These are phyloP conservation scores for Beauveria asiatica DNA, from an alignment of 2,329 filamentous ascomycete species.

Conservation along the genomic window DNA sequence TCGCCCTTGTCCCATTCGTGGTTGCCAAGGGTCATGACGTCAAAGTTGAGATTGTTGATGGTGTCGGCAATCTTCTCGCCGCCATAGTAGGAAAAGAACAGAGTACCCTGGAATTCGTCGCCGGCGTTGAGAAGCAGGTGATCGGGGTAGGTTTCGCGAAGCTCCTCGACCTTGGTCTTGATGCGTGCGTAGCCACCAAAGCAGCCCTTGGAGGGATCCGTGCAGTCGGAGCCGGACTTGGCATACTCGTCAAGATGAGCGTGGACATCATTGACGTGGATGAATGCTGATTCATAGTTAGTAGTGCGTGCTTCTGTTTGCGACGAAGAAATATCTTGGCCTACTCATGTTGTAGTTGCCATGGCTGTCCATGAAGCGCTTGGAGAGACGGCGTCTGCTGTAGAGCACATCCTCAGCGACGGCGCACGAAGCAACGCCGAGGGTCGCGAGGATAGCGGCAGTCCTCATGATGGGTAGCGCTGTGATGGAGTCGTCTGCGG, in stretches of 20 bases:
- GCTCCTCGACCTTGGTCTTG: constrained; percentile 49
- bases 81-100: constrained; percentile 59
- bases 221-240: constrained; percentile 54
- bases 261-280: constrained; percentile 63
- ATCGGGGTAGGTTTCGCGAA: constrained; percentile 48
- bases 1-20: constrained; percentile 61
- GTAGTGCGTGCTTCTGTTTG: not conserved
- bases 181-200: constrained; percentile 58
- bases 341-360: constrained; percentile 46
- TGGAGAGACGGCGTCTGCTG: constrained; percentile 35
- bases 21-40: constrained; percentile 60
- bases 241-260: constrained; percentile 57
- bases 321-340: constrained; percentile 9
- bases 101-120: constrained; percentile 62
- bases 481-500: not conserved
- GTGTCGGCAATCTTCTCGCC: constrained; percentile 61
- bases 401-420: constrained; percentile 38
- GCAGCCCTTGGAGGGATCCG: constrained; percentile 45
- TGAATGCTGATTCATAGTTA: constrained; percentile 39
- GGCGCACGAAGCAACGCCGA: constrained; percentile 22
- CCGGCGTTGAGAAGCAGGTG: constrained; percentile 56
- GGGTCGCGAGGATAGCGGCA: constrained; percentile 18
- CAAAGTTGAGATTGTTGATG: constrained; percentile 56
- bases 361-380: constrained; percentile 39
- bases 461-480: constrained; percentile 13